A percentile compares a stretch with the other conserved stretches of the same genome.
Conservation (phyloP, 805 yeast genomes). For the Millerozyma miso region DNA sequence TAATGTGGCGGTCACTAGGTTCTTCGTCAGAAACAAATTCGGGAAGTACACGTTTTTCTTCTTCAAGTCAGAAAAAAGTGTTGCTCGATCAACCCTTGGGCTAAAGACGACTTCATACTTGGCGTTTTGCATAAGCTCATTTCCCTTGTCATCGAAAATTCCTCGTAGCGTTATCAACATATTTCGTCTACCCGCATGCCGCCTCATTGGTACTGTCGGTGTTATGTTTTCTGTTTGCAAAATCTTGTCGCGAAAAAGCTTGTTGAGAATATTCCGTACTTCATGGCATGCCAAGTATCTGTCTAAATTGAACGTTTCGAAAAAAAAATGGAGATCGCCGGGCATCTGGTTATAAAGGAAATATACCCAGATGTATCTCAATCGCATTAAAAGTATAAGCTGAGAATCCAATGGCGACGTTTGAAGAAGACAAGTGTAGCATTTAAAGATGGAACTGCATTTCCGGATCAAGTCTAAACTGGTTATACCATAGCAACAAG, state of each 20-base stretch:
- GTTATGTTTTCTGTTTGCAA: slow-evolving; percentile 7
- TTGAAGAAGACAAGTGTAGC: slow-evolving; percentile 19
- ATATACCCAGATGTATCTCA: slow-evolving; percentile 30
- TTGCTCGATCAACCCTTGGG: slow-evolving; percentile 13
- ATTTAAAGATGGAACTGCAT: slow-evolving; percentile 7
- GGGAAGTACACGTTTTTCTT: slow-evolving; percentile 9
- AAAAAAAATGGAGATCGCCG: slow-evolving; percentile 9
- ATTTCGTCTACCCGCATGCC: slow-evolving; percentile 6
- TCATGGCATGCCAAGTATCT: slow-evolving; percentile 1
- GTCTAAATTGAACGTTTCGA: slow-evolving; percentile 9
- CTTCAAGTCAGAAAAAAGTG: slow-evolving; percentile 1
- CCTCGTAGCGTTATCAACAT: slow-evolving; percentile 9
- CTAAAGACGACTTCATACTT: slow-evolving; percentile 8
- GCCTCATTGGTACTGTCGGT: slow-evolving; percentile 2
- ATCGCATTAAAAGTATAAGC: slow-evolving; percentile 26
- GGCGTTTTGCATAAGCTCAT: slow-evolving; percentile 1
- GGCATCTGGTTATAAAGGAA: slow-evolving; percentile 17
- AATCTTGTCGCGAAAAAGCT: slow-evolving; percentile 10
- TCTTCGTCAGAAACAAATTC: slow-evolving; percentile 1
- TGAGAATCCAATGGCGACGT: slow-evolving; percentile 16
- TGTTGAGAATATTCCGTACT: slow-evolving; percentile 7
- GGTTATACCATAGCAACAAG: slow-evolving; percentile 28
- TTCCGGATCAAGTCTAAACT: slow-evolving; percentile 6
- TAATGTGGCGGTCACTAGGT: slow-evolving; percentile 1
- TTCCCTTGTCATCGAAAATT: slow-evolving; percentile 7